Base-by-base conservation (phyloP, 2,329 filamentous ascomycete genomes). In the Diaporthe ampelina region DNA sequence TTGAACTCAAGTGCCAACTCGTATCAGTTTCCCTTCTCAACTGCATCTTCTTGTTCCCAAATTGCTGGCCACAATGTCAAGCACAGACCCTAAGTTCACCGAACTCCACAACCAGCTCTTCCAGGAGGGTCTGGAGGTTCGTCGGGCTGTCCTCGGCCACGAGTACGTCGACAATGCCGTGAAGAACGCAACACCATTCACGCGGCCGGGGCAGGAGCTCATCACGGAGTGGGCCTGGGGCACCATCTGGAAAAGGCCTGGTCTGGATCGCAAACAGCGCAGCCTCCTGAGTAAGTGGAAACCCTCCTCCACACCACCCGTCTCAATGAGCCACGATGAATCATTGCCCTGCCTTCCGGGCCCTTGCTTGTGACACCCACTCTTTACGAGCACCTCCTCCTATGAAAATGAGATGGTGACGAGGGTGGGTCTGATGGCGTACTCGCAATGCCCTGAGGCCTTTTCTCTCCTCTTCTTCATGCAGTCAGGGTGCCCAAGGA, bases 221-320 rank as follows among this genome's bases (percentile, higher is more conserved):
- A 88, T 91, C 2, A 92, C 91, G 0, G 90, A 92, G 82, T 80
- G 77, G 73, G 88, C 88, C 82, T 93, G 91, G 91, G 91, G 90
- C 29, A 86, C 86, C 73, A 86, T 89, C n/a, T 93, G 91, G 91
- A 88, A 88, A 3, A 86, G 91, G 2, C 90, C 90, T 0, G 91
- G 91, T 0, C 85, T 93, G 8, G 86, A 88, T 19, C 85, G 88
- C 70, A 90, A 92, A 80, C 88, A 90, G 73, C 86, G 91, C 69
- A 89, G 86, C 73, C 84, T 92, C 70, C 80, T 92, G 63, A 92
- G 75, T 78, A 65, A 37, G 73, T 73, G 3, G 19, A 9, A 13
- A 5, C 15, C 37, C 4, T 5, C n/a, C 10, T 17, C 10, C 15
- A n/a, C 6, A 10, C 32, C 37, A 13, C 6, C 57, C 21, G 35